Conservation (phyloP, 2,329 filamentous ascomycete genomes). For the Sporothrix inflata region DNA sequence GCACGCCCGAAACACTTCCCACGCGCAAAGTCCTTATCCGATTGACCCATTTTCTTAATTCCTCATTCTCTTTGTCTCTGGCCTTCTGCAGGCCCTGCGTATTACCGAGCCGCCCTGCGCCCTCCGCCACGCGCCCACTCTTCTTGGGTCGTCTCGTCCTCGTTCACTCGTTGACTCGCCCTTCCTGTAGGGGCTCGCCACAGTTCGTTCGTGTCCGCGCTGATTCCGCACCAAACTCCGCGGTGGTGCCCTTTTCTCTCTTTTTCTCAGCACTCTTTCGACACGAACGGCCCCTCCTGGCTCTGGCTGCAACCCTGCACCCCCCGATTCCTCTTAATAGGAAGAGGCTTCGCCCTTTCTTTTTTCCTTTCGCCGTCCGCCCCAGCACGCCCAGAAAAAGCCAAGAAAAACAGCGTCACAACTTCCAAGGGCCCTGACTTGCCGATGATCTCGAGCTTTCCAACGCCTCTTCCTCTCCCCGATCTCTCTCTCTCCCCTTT, state of each 20-base stretch:
- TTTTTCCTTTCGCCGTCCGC: constrained; percentile 24
- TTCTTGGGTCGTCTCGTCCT: neutral
- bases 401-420: constrained; percentile 29
- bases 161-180: too few relatives aligned
- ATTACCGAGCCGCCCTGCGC: neutral
- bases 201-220: neutral
- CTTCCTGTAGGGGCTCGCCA: neutral
- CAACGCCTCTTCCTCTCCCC: neutral
- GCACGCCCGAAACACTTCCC: constrained; percentile 20
- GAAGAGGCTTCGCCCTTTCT: constrained; percentile 25
- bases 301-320: neutral
- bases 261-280: neutral
- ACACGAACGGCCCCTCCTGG: constrained; percentile 1
- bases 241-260: neutral
- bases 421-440: constrained; percentile 2
- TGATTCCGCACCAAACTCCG: constrained; percentile 3
- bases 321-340: neutral
- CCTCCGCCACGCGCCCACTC: constrained; percentile 15
- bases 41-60: constrained; percentile 13
- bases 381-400: constrained; percentile 26
- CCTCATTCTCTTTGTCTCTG: constrained; percentile 12
- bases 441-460: constrained; percentile 28
- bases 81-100: constrained; percentile 8
- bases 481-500: constrained; percentile 20
- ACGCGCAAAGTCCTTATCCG: constrained; percentile 6